Percentiles rank a stretch among this genome's conserved stretches.
These are phyloP conservation scores for Echinosophora koreensis DNA, from an alignment of 306 rosid species.

Conservation along the genomic window DNA sequence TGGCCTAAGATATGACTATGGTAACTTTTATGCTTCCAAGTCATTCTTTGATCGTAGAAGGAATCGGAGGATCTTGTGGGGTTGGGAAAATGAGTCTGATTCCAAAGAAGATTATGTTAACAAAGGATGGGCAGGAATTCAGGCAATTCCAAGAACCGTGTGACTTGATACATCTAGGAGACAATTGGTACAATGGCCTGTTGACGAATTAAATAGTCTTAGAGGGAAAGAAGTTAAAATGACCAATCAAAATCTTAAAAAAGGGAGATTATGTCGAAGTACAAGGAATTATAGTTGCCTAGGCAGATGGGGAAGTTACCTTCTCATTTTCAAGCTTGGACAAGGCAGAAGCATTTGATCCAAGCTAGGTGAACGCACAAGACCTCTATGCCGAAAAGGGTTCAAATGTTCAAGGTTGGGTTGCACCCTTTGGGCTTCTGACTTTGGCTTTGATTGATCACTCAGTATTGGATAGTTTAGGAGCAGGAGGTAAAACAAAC, in stretches of 20 bases:
- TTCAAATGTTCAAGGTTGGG: conserved; percentile 63
- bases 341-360: too few relatives aligned
- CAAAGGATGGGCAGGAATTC: conserved; percentile 90
- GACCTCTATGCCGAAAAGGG: conserved; percentile 66
- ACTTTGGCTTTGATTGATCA: conserved; percentile 96
- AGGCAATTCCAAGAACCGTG: conserved; percentile 78
- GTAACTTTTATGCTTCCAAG: conserved; percentile 92
- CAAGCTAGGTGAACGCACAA: conserved; percentile 73
- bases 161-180: conserved; percentile 68
- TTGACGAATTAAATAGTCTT: conserved; percentile 64
- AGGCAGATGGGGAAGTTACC: conserved; percentile 87
- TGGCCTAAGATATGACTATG: too few relatives aligned
- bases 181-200: conserved; percentile 75
- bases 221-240: conserved; percentile 57
- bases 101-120: conserved; percentile 26
- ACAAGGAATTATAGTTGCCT: conserved; percentile 69
- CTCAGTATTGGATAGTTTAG: conserved; percentile 86
- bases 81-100: conserved; percentile 96
- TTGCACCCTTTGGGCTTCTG: conserved; percentile 93
- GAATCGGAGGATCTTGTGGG: conserved; percentile 80
- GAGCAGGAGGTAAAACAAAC: conserved; percentile 79
- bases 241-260: conserved; percentile 45
- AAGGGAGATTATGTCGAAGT: conserved; percentile 60
- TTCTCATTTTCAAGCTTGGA: too few relatives aligned
- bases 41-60: conserved; percentile 69